phyloP scores from a whole-genome alignment of 768 basidiomycete species.

The Termitomyces sp. region DNA sequence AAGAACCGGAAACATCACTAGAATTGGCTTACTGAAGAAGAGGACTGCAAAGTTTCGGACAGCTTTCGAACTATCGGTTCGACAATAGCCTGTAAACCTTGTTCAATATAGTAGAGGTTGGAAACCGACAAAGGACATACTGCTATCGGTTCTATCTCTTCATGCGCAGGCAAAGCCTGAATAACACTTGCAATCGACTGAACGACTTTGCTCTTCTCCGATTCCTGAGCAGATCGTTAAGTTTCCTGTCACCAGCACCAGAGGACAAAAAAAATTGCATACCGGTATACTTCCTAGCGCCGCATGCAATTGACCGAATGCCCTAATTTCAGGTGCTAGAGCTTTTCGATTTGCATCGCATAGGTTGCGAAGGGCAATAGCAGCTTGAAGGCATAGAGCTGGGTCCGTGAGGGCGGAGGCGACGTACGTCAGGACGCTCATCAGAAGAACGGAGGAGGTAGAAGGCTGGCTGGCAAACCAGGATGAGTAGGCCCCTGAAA shows the following conservation, averaged over 20 bases:
- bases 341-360: conserved; percentile 89
- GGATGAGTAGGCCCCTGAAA: conserved; percentile 70
- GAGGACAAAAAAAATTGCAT: background rate
- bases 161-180: conserved; percentile 78
- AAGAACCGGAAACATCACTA: background rate
- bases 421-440: conserved; percentile 66
- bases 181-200: conserved; percentile 93
- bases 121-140: conserved; percentile 30
- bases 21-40: conserved; percentile 38
- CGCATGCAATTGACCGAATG: conserved; percentile 82
- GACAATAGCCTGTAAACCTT: conserved; percentile 58
- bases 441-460: conserved; percentile 43
- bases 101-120: background rate
- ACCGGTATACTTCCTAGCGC: conserved; percentile 40
- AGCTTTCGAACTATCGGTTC: conserved; percentile 72
- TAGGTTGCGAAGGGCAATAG: conserved; percentile 77
- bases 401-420: conserved; percentile 68
- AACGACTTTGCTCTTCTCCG: conserved; percentile 86
- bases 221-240: conserved; percentile 43
- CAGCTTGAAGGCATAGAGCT: conserved; percentile 64
- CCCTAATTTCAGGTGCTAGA: conserved; percentile 77
- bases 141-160: conserved; percentile 76
- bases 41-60: conserved; percentile 53
- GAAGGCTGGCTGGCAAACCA: conserved; percentile 64
- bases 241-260: too few species aligned